Percentiles rank a stretch among this genome's conserved stretches.
Evolutionary conservation across 331 rosid genomes (phyloP).

Genomic region (Malus hybrid): DNA sequence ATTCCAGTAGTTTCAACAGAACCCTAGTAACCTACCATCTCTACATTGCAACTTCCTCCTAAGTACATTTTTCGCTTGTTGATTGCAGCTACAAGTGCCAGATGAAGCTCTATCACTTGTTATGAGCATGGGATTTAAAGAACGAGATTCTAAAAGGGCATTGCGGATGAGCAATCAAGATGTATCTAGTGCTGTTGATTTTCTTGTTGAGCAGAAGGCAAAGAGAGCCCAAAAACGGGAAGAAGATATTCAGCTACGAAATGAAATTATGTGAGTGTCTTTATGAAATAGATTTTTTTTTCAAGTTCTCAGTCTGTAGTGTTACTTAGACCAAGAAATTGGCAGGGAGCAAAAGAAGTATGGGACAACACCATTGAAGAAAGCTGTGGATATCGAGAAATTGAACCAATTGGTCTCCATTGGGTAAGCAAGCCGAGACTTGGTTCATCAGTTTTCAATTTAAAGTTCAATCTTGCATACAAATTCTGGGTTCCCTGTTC

Average conservation of each 20-base stretch:
- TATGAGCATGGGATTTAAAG: constrained; percentile 79
- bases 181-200: constrained; percentile 70
- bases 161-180: constrained; percentile 86
- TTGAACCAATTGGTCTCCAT: constrained; percentile 61
- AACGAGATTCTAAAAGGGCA: constrained; percentile 70
- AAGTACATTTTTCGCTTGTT: background rate
- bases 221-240: constrained; percentile 45
- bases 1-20: background rate
- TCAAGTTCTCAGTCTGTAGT: background rate
- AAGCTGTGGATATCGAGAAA: constrained; percentile 74
- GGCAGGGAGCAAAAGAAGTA: constrained; percentile 78
- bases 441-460: background rate
- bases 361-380: constrained; percentile 70
- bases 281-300: background rate
- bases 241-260: constrained; percentile 46
- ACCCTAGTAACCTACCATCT: background rate
- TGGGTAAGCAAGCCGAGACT: constrained; percentile 36
- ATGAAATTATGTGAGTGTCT: constrained; percentile 52
- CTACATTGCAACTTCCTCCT: background rate
- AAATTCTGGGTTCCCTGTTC: background rate
- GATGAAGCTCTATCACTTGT: constrained; percentile 83
- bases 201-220: constrained; percentile 64
- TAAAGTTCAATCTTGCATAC: background rate
- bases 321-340: constrained; percentile 11
- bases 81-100: constrained; percentile 72